Percentiles rank a stretch among this genome's conserved stretches.
phyloP scores from a whole-genome alignment of 2,329 filamentous ascomycete species.

The Aspergillus latus region DNA sequence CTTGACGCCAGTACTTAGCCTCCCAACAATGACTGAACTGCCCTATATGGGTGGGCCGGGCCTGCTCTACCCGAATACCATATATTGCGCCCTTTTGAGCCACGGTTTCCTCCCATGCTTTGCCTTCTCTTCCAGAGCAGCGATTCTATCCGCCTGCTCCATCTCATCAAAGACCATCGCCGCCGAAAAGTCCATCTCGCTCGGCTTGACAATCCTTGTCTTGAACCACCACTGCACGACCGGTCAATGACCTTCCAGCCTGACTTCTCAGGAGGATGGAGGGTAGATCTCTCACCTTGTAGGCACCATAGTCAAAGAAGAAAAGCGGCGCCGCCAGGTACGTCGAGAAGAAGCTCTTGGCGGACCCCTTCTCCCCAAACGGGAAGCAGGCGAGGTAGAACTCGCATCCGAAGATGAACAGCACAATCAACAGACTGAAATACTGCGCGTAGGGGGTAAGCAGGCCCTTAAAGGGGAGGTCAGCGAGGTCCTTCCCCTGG shows the following conservation, averaged over 20 bases:
- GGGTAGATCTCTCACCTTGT: slow-evolving; percentile 20
- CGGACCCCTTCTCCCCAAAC: slow-evolving; percentile 31
- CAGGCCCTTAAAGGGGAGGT: slow-evolving; percentile 28
- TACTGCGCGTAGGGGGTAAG: slow-evolving; percentile 29
- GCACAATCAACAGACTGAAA: slow-evolving; percentile 26
- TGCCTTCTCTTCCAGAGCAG: not conserved
- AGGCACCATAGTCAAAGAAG: slow-evolving; percentile 30
- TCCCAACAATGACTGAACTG: too few species aligned
- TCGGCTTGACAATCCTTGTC: slow-evolving; percentile 25
- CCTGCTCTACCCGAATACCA: slow-evolving; percentile 1
- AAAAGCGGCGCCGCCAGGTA: slow-evolving; percentile 36
- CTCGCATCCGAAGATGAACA: slow-evolving; percentile 33
- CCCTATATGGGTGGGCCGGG: too few species aligned
- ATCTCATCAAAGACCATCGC: slow-evolving; percentile 27
- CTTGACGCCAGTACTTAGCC: too few species aligned
- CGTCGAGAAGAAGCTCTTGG: slow-evolving; percentile 33
- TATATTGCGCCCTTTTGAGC: not conserved
- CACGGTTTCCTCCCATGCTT: not conserved
- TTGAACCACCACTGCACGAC: slow-evolving; percentile 18
- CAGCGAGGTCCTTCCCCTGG: slow-evolving; percentile 26
- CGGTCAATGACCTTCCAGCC: not conserved
- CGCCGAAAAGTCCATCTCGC: slow-evolving; percentile 26
- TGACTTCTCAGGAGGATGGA: not conserved
- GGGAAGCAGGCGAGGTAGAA: slow-evolving; percentile 35
- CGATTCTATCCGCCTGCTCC: slow-evolving; percentile 12